These are phyloP conservation scores for Phaeophleospora eucalypticola DNA, from an alignment of 2,329 filamentous ascomycete species.

Conservation along the genomic window DNA sequence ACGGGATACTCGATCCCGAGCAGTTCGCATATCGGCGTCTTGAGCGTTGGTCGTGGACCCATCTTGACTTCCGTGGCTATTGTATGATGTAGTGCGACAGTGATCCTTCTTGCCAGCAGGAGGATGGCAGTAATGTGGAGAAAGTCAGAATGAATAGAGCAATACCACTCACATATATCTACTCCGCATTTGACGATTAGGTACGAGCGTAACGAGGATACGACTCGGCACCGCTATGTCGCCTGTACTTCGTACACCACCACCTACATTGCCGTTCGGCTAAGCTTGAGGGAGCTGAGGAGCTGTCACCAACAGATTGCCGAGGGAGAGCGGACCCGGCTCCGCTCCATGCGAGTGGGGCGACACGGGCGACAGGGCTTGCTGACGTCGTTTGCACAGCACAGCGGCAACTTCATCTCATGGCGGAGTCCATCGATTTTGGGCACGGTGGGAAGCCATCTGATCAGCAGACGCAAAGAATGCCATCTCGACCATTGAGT, in stretches of 20 bases:
- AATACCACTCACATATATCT: background rate
- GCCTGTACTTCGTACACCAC: too few species aligned
- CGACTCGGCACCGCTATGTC: background rate
- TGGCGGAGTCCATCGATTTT: too few species aligned
- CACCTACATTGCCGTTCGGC: too few species aligned
- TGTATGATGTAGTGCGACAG: too few species aligned
- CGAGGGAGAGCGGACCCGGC: background rate
- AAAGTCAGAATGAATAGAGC: background rate
- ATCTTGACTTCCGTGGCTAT: too few species aligned
- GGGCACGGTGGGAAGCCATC: too few species aligned
- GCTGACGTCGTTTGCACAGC: too few species aligned
- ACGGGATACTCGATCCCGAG: slow-evolving; percentile 84
- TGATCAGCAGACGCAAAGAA: too few species aligned
- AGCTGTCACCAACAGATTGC: background rate
- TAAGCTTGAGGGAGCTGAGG: background rate
- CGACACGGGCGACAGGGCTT: too few species aligned
- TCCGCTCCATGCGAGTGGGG: background rate
- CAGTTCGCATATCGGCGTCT: slow-evolving; percentile 72
- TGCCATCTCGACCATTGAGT: too few species aligned
- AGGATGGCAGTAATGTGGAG: background rate
- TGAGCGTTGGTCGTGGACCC: slow-evolving; percentile 48
- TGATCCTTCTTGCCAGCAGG: too few species aligned
- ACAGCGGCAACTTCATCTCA: too few species aligned
- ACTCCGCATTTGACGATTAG: background rate
- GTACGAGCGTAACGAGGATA: background rate